Base-by-base conservation (phyloP, 202 grass and related monocot species). In the Panicum hallii region DNA sequence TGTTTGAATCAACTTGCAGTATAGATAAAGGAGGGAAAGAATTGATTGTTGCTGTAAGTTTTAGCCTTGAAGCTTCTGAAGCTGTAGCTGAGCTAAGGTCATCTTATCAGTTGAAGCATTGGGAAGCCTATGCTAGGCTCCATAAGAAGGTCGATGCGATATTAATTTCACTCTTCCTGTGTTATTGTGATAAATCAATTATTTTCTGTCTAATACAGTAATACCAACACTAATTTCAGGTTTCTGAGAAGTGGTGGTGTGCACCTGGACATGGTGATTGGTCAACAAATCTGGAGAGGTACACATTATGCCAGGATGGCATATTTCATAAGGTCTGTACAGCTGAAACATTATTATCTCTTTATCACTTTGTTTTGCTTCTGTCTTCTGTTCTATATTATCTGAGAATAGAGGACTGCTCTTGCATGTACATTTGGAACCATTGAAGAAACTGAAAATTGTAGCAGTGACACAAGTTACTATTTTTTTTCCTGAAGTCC, bases 221-320 rank as follows among this genome's bases (percentile, higher is more conserved):
- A 56, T 56, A 22, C 7, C 12, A 60, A 73, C 50, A 44, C 82
- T 87, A 61, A 74, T 88, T 84, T 85, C 82, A 99, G 93, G 93
- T 96, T 88, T 96, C 93, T 82, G 96, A 99, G 17, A 94, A 99
- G 84, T 99, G 96, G 96, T 99, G 96, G 96, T 99, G 88, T 71
- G 93, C 96, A 80, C 96, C 96, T 81, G 96, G 96, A 80, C 96
- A 99, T 77, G 96, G 96, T 82, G 96, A 99, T 78, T 99, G 88
- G 96, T 96, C 91, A 79, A 99, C 96, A 86, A 94, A 93, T 75
- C 86, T 99, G 12, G 96, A 96, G 84, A 99, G 90, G 83, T 99
- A 96, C 79, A 99, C 86, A 77, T 72, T 96, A 81, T 99, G 96
- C 76, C 90, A 89, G 86, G 96, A 99, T 88, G 93, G 96, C 62